Evolutionary conservation across 2,329 filamentous ascomycete species (phyloP), one percentile per base, ranked within the genome.

Genomic region (Ramularia collo-cygni): DNA sequence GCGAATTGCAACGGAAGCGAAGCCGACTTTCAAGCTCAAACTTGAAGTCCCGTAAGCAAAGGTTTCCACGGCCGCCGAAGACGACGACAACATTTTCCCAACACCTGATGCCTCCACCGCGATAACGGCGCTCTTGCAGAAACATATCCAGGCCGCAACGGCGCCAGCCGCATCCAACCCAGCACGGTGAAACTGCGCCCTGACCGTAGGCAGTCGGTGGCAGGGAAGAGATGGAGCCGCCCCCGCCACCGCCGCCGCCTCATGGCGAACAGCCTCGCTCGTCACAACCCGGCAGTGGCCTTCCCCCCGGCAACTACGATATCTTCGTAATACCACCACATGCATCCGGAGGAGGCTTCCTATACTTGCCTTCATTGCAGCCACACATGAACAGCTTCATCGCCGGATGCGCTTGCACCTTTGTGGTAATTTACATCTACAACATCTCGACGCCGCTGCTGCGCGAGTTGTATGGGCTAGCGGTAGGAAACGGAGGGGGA

Each of bases 281-380:
- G 37, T 72, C 77, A 27, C 30, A 33, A 8, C n/a, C n/a, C 28
- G 60, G 63, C n/a, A 38, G 71, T 17, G 83, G 84, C 41, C 70
- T 95, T 34, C 90, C 90, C 2, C 75, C 84, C 1, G 89, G 90
- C 40, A 93, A 92, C 61, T 96, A 95, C 65, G 90, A 96, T 69
- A 94, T 96, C 60, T 95, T 95, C 68, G 83, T 95, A 61, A 89
- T 96, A 57, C 90, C 90, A 6, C 86, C 89, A 33, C 88, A 95
- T 63, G 90, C 88, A 8, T 76, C 89, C 5, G 90, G 90, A 38
- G 79, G 81, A 0, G 90, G 90, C 24, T 95, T 95, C 64, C 71
- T 96, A 18, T 95, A 96, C 63, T 76, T 96, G n/a, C 90, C 90
- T 0, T 95, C 89, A 0, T 65, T 96, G 46, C 77, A 83, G 58